Conservation (phyloP, 2,329 filamentous ascomycete genomes). For the Aaosphaeria pasadenensis region DNA sequence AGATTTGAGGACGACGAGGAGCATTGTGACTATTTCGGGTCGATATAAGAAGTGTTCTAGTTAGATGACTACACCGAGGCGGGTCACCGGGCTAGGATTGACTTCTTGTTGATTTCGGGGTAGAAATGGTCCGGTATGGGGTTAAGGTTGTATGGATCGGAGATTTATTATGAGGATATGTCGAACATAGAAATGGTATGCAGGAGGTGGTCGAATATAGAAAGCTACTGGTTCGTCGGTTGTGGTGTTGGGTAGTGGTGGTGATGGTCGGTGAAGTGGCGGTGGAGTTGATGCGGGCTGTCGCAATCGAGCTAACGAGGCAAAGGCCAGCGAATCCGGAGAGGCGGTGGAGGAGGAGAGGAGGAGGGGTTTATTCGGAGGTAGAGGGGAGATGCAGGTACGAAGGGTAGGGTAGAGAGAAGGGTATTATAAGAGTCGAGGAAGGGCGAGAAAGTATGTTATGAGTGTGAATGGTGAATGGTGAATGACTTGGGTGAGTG, state of each 20-base stretch:
- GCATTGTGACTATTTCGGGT: constrained; percentile 33
- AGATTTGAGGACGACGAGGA: constrained; percentile 25
- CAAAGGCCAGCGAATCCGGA: constrained; percentile 16
- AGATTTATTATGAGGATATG: constrained; percentile 24
- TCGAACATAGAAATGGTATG: constrained; percentile 7
- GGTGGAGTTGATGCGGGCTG: constrained; percentile 16
- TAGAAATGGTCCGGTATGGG: constrained; percentile 11
- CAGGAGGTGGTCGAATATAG: constrained; percentile 10
- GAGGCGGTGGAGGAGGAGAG: constrained; percentile 6
- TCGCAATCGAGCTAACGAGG: constrained; percentile 29
- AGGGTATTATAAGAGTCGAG: constrained; percentile 11
- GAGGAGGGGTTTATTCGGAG: constrained; percentile 1
- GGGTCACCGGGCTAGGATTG: constrained; percentile 20
- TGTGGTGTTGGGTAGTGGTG: constrained; percentile 5
- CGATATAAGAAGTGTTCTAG: constrained; percentile 26
- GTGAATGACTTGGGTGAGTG: constrained; percentile 5
- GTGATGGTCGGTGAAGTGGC: constrained; percentile 12
- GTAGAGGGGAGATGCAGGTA: constrained; percentile 16
- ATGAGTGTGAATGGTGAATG: constrained; percentile 19
- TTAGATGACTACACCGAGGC: constrained; percentile 19
- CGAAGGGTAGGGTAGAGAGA: constrained; percentile 1
- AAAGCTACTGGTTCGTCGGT: constrained; percentile 1
- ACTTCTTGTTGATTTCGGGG: neutral
- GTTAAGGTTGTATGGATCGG: constrained; percentile 13
- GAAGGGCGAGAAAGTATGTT: constrained; percentile 4